phyloP scores from a whole-genome alignment of 2,329 filamentous ascomycete species.

The Ophiobolus disseminans region DNA sequence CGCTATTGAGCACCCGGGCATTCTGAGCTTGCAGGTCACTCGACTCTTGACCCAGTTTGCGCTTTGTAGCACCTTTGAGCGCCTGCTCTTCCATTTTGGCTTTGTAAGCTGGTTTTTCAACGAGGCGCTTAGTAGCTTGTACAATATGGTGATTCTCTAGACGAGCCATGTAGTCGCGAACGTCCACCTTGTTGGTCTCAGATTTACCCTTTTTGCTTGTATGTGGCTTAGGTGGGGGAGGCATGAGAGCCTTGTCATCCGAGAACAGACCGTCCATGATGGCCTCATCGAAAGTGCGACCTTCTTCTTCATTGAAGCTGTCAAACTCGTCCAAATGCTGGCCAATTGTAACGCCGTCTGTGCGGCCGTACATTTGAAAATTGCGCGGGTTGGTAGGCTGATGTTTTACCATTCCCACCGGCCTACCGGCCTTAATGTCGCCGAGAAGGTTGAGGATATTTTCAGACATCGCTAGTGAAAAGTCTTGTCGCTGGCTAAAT shows the following conservation, averaged over 20 bases:
- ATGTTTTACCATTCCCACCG: neutral
- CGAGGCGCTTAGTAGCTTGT: no score
- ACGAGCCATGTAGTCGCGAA: no score
- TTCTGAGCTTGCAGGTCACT: no score
- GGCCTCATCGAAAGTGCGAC: neutral
- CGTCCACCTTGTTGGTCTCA: no score
- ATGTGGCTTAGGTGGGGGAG: neutral
- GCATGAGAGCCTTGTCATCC: neutral
- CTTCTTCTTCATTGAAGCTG: neutral
- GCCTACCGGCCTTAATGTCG: neutral
- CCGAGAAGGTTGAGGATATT: neutral
- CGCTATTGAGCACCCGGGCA: no score
- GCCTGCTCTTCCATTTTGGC: no score
- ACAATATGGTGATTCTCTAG: no score
- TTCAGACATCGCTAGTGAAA: neutral
- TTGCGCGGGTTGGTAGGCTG: neutral
- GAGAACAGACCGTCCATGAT: neutral
- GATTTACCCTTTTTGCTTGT: no score
- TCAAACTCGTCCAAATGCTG: conserved; percentile 5
- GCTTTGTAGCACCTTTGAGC: no score
- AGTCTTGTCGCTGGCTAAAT: no score
- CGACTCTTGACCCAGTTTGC: no score
- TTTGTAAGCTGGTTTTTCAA: no score
- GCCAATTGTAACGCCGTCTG: conserved; percentile 1
- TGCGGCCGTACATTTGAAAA: neutral